phyloP scores from a whole-genome alignment of 2,329 filamentous ascomycete species.

The Diaporthe sp. region DNA sequence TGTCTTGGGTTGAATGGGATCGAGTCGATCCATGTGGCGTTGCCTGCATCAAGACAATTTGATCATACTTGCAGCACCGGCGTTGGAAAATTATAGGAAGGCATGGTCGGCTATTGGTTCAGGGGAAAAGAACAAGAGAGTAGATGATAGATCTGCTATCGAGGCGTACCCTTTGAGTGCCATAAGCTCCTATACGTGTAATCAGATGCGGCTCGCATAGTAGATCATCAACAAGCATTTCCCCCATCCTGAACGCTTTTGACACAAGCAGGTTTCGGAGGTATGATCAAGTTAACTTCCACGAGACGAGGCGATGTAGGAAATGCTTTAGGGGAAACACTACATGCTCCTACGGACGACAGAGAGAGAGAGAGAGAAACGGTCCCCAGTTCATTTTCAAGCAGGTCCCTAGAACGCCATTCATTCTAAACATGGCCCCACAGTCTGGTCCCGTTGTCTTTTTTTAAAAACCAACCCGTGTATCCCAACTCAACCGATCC shows the following conservation, averaged over 20 bases:
- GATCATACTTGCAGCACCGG: slow-evolving; percentile 13
- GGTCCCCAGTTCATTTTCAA: background rate
- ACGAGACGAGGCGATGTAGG: background rate
- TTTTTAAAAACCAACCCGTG: background rate
- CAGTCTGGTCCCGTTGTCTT: background rate
- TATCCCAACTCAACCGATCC: background rate
- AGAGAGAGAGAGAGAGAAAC: background rate
- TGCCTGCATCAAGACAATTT: background rate
- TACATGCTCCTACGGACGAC: background rate
- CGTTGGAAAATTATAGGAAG: slow-evolving; percentile 8
- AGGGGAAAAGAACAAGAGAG: background rate
- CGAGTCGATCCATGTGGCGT: background rate
- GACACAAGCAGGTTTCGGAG: no score
- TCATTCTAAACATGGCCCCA: slow-evolving; percentile 14
- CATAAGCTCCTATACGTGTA: background rate
- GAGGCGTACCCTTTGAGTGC: background rate
- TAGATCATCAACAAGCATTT: background rate
- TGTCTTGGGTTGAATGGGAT: background rate
- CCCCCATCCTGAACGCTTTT: background rate
- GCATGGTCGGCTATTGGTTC: background rate
- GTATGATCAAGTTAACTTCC: background rate
- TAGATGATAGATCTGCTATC: slow-evolving; percentile 18
- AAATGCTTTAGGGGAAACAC: background rate
- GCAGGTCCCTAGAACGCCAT: slow-evolving; percentile 18
- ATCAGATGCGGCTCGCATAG: no score